Base-by-base conservation (phyloP, 1,284 basidiomycete genomes). In the Mycosarcoma maydis region DNA sequence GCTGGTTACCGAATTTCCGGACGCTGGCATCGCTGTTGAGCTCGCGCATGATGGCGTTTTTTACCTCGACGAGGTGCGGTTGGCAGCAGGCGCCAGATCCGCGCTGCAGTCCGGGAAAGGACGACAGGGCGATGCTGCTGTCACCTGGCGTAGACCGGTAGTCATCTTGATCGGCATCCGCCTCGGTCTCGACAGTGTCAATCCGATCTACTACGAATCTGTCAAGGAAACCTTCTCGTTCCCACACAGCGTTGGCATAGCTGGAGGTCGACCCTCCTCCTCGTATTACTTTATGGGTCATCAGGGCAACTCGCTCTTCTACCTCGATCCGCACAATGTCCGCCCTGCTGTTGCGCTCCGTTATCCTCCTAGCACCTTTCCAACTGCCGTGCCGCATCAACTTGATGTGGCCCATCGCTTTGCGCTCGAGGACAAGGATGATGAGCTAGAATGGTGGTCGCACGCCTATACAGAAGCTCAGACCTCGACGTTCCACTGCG, bases 241-340 rank as follows among this genome's bases (percentile, higher is more conserved):
- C 82, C 94, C 94, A 0, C 95, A 97, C 83, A 92, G 90, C 3
- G 91, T 97, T 34, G 95, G 95, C 39, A 97, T 98, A 60, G 92
- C 94, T 0, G 95, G 95, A 40, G 95, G 95, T 3, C 87, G 94
- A 24, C 95, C 95, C 0, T 91, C 91, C 20, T 95, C 92, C 0
- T 97, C 93, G 0, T 98, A 97, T 82, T 98, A 98, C 83, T 98
- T 98, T 82, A 91, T 98, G 46, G 95, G 93, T 13, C 87, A 89
- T 0, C 95, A 98, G 80, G 90, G 89, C 29, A 69, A 73, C 22
- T 66, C 67, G 30, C 70, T 80, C 24, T 95, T 97, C 83, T 98
- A 98, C 80, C 90, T 98, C 44, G 95, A 98, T 82, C 95, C 95
- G 0, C 95, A 98, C 80, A 89, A 95, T 76, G 87, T 92, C 0